Evolutionary conservation across 352 stramenopile species (phyloP).

Genomic region (Phytophthora pluvialis): DNA sequence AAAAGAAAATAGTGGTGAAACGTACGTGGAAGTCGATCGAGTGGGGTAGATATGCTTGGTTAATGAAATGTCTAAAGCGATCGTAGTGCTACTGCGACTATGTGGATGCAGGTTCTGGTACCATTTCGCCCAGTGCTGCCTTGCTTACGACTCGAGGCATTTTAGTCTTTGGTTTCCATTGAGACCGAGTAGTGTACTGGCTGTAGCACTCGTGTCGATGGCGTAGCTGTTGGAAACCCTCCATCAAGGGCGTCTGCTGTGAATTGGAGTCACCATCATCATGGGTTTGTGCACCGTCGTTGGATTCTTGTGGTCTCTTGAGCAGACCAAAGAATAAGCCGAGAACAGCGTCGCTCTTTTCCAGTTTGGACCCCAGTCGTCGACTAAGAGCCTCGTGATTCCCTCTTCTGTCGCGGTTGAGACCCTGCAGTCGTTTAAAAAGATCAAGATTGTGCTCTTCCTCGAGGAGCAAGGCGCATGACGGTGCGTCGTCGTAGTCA

Average conservation of each 20-base stretch:
- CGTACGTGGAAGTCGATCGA: background rate
- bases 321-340: conserved; percentile 48
- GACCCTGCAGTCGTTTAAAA: conserved; percentile 45
- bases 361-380: conserved; percentile 46
- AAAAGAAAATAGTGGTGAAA: background rate
- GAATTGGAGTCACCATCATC: background rate
- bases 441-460: conserved; percentile 61
- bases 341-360: conserved; percentile 59
- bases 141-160: conserved; percentile 15
- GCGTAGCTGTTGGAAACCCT: conserved; percentile 42
- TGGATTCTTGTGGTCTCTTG: background rate
- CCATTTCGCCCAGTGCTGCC: background rate
- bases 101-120: conserved; percentile 8
- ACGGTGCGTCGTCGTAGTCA: conserved; percentile 22
- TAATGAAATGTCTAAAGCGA: background rate
- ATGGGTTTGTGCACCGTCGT: background rate
- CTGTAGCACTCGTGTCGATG: conserved; percentile 69
- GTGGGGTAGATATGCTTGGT: no score
- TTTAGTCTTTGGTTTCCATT: conserved; percentile 40
- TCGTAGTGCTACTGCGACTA: no score
- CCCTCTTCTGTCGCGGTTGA: conserved; percentile 22
- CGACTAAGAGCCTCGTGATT: conserved; percentile 26
- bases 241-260: background rate
- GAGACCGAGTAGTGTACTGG: conserved; percentile 46
- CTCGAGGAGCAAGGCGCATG: conserved; percentile 59